Base-by-base conservation (phyloP, 2,329 filamentous ascomycete genomes). In the Cladosporium colombiae region DNA sequence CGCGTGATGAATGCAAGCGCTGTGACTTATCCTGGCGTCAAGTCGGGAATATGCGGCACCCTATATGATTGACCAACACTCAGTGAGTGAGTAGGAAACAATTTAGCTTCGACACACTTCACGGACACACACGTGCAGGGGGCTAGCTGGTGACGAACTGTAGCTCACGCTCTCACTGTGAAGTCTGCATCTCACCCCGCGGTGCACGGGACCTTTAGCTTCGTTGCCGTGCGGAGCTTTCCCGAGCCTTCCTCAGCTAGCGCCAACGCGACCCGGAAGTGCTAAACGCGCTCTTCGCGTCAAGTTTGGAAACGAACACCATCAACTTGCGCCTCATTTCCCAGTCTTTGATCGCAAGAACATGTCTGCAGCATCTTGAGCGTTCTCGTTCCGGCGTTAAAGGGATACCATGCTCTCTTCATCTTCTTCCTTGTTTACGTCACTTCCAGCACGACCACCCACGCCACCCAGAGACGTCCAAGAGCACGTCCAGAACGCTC, bases 381-480 rank as follows among this genome's bases (percentile, higher is more conserved):
- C 61, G 61, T 55, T 56, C 33, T 18, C n/a, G 13, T 53, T 31
- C 25, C 44, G 50, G 50, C 35, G 50, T 63, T 46, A 14, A 31
- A 52, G 50, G 60, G 25, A 55, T 56, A 63, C 35, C 40, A 65
- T 67, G 66, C 64, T 66, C 29, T 63, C 63, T 59, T 46, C 66
- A 49, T 62, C 63, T 31, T 52, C 66, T 29, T 59, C 62, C 5
- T 44, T 58, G 23, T 59, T 65, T 31, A 55, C 23, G 21, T 56
- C 44, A 49, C 76, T 85, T 70, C 80, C 82, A 72, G 76, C 78
- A 75, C 82, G 83, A 72, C 85, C 84, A 68, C 85, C 84, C 21
- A 87, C 84, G 72, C 84, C 85, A 70, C 85, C 85, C 44, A 82
- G 81, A 77, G 82, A 81, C 62, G 65, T 78, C 66, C 67, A 78